Conservation (phyloP, 2,329 filamentous ascomycete species). For the Byssoonygena ceratinophila region DNA sequence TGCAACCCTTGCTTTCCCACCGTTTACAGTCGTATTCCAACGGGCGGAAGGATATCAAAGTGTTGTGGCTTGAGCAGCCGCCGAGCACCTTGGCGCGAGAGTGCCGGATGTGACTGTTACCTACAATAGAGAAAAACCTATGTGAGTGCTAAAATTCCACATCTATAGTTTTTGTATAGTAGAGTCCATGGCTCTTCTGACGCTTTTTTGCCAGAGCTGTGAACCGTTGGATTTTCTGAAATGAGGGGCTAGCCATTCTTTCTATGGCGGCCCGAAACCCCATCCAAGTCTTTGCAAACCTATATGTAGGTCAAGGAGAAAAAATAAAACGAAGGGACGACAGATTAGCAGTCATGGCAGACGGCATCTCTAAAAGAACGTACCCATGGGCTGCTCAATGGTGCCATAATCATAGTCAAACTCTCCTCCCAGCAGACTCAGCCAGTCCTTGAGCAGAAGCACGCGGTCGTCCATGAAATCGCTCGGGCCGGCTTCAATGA, state of each 20-base stretch:
- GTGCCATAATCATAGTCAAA: constrained; percentile 88
- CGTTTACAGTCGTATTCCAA: constrained; percentile 79
- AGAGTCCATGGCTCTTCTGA: neutral
- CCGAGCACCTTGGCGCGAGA: constrained; percentile 86
- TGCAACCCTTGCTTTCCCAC: constrained; percentile 72
- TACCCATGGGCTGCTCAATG: constrained; percentile 72
- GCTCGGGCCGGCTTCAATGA: constrained; percentile 82
- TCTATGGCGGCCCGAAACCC: too few relatives aligned
- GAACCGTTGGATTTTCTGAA: neutral
- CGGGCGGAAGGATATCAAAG: constrained; percentile 81
- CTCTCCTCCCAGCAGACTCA: constrained; percentile 71
- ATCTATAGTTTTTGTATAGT: neutral
- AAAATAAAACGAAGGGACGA: neutral
- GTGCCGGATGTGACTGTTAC: constrained; percentile 85
- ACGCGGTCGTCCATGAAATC: constrained; percentile 83
- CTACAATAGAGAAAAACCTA: constrained; percentile 32
- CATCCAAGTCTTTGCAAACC: too few relatives aligned
- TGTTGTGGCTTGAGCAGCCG: constrained; percentile 89
- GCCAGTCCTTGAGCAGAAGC: constrained; percentile 76
- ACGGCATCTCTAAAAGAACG: constrained; percentile 18
- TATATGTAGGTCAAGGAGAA: neutral
- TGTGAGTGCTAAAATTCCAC: constrained; percentile 11
- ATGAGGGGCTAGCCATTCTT: too few relatives aligned
- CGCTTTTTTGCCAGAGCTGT: neutral
- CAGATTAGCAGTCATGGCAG: constrained; percentile 3